These are phyloP conservation scores for Ascochyta koolunga DNA, from an alignment of 2,329 filamentous ascomycete genomes.

Conservation along the genomic window DNA sequence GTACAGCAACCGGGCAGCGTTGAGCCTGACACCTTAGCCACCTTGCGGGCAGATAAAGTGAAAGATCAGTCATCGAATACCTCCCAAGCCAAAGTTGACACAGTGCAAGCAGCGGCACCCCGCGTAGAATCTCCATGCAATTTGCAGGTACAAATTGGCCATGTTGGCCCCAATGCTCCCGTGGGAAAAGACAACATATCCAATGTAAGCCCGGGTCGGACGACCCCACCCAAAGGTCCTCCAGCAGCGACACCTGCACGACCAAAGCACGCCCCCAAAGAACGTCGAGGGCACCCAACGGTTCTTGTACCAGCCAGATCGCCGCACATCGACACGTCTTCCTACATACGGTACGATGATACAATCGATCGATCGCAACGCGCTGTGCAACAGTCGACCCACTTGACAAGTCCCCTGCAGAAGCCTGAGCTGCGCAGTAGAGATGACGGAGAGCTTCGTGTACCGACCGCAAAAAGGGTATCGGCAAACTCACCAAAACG, in stretches of 20 bases:
- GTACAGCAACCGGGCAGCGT: neutral
- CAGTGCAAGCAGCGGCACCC: neutral
- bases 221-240: neutral
- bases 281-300: neutral
- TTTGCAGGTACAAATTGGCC: neutral
- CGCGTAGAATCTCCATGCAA: neutral
- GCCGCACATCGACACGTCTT: neutral
- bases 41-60: neutral
- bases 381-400: neutral
- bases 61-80: neutral
- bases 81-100: neutral
- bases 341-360: neutral
- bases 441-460: neutral
- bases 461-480: neutral
- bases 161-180: neutral
- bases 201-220: neutral
- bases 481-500: neutral
- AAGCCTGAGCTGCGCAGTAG: neutral
- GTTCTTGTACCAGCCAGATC: conserved; percentile 4
- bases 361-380: neutral
- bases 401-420: neutral
- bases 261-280: neutral
- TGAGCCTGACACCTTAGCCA: neutral
- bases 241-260: neutral
- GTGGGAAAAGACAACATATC: neutral